phyloP scores from a whole-genome alignment of 1,139 yeast species.

The Wickerhamomyces sp. region DNA sequence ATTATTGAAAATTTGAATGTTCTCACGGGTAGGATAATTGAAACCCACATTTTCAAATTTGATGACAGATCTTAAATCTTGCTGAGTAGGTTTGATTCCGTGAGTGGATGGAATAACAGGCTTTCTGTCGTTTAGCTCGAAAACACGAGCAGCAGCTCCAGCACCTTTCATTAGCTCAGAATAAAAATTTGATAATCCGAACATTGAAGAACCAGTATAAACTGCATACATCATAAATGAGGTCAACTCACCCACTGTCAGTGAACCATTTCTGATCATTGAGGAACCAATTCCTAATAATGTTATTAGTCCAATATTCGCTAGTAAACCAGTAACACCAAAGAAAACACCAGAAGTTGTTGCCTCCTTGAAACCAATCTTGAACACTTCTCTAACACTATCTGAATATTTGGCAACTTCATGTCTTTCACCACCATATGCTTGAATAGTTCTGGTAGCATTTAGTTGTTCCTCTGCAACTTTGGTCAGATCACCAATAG shows the following conservation, averaged over 20 bases:
- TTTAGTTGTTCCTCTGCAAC: slow-evolving; percentile 93
- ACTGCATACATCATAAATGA: slow-evolving; percentile 96
- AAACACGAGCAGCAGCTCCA: slow-evolving; percentile 92
- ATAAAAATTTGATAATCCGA: slow-evolving; percentile 87
- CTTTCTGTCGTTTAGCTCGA: slow-evolving; percentile 77
- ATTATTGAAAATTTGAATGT: slow-evolving; percentile 62
- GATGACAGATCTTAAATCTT: slow-evolving; percentile 45
- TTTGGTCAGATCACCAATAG: slow-evolving; percentile 82
- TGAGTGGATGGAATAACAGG: slow-evolving; percentile 65
- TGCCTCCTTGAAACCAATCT: slow-evolving; percentile 79
- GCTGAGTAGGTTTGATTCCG: slow-evolving; percentile 37
- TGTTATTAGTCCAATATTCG: slow-evolving; percentile 74
- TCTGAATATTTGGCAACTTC: slow-evolving; percentile 60
- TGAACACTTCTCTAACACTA: slow-evolving; percentile 71
- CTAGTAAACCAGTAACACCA: slow-evolving; percentile 79
- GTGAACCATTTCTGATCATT: slow-evolving; percentile 65
- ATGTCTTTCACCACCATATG: slow-evolving; percentile 77
- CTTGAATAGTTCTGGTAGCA: slow-evolving; percentile 82
- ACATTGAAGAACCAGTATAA: slow-evolving; percentile 87
- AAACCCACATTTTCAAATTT: slow-evolving; percentile 65
- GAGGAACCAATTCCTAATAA: slow-evolving; percentile 77
- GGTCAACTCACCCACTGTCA: slow-evolving; percentile 85
- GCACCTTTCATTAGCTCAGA: slow-evolving; percentile 96
- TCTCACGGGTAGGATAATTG: slow-evolving; percentile 86
- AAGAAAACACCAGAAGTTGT: slow-evolving; percentile 70